Evolutionary conservation across 1,284 basidiomycete species (phyloP).

Genomic region (Phylloporus sp.): DNA sequence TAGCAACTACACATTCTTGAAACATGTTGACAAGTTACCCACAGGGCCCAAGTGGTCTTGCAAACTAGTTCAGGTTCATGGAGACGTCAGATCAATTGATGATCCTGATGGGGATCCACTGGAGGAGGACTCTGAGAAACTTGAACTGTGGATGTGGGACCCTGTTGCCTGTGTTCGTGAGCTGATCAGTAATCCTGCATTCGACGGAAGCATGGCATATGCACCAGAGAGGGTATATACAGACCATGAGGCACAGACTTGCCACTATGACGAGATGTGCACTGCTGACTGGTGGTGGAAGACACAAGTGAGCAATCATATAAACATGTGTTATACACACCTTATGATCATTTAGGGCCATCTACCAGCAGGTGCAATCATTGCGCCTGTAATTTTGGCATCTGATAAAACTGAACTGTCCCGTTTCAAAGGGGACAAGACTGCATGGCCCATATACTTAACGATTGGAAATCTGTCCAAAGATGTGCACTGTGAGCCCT

Average conservation of each 20-base stretch:
- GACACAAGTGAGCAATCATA: too few relatives aligned
- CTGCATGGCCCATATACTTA: not conserved
- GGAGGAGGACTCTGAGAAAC: conserved; percentile 2
- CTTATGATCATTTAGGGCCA: not conserved
- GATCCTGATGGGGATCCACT: too few relatives aligned
- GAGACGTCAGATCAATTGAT: too few relatives aligned
- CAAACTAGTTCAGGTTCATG: too few relatives aligned
- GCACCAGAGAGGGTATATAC: conserved; percentile 26
- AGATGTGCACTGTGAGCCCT: not conserved
- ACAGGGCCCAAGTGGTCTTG: not conserved
- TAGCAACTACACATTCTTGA: not conserved
- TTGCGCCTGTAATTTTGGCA: not conserved
- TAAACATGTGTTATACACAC: not conserved
- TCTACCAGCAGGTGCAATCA: not conserved
- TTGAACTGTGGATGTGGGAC: conserved; percentile 43
- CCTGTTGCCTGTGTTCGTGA: conserved; percentile 43
- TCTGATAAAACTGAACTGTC: conserved; percentile 15
- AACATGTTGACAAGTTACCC: not conserved
- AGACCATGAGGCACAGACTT: conserved; percentile 8
- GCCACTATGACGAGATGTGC: conserved; percentile 36
- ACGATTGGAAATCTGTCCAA: not conserved
- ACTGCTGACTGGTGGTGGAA: conserved; percentile 43
- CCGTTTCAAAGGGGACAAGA: not conserved
- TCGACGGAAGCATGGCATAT: conserved; percentile 18
- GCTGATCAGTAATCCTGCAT: conserved; percentile 28